Evolutionary conservation across 192 early-diverging fungal genomes (phyloP), one percentile per base, ranked within the genome.

Genomic region (Phlyctochytrium arcticum): DNA sequence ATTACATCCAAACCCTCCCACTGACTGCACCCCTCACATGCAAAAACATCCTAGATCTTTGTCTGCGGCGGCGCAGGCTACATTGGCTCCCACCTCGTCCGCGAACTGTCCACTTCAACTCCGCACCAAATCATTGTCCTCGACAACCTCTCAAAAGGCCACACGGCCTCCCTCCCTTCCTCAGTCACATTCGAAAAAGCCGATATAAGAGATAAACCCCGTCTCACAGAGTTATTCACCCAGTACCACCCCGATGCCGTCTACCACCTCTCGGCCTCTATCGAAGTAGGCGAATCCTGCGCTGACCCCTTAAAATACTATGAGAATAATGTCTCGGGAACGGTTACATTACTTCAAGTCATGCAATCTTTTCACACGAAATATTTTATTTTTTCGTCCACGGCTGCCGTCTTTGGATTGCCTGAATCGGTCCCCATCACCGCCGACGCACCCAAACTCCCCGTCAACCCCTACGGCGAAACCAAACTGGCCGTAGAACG

Each of bases 401-500:
- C 92, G 17, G 94, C 93, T 5, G 92, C 95, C 12, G 85, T 98
- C 15, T 98, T 93, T 77, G 90, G 91, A 33, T 76, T 85, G 33
- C 86, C 91, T 46, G 85, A 92, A 29, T 64, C 49, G 10, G 81
- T 81, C 27, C 90, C 90, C 21, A 87, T 94, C 51, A 69, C 84
- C 37, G 88, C 90, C 39, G 84, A 85, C 12, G 87, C 87, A 49
- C 69, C 68, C 23, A 81, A 85, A 23, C 72, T 81, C 6, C 91
- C 93, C 4, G 87, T 92, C 62, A 96, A 93, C 74, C 91, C 94
- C 19, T 98, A 98, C 63, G 96, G 96, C 30, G 85, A 92, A 51
- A 95, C 96, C n/a, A 98, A 98, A 60, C 78, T 95, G n/a, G 92
- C 85, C 70, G 87, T 90, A 54, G 95, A 98, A 69, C 83, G 81